Evolutionary conservation across 148 eudicot species (phyloP).

Genomic region (Rhododendron molle): DNA sequence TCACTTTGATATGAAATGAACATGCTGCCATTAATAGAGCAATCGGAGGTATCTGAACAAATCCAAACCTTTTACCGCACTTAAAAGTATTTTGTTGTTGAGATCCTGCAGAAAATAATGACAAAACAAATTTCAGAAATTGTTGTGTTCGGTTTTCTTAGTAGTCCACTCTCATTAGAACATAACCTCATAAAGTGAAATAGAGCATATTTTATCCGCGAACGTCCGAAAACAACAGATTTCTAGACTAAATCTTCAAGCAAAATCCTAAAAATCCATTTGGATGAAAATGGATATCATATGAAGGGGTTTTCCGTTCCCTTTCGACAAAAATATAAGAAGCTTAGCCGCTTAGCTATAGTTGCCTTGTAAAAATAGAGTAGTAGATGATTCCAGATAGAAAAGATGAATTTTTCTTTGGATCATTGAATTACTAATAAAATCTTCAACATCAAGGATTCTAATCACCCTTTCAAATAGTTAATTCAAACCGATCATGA

Average conservation of each 20-base stretch:
- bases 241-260: not conserved
- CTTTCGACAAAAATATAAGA: not conserved
- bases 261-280: not conserved
- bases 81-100: slow-evolving; percentile 35
- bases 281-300: not conserved
- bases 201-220: not conserved
- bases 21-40: not conserved
- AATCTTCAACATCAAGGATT: not conserved
- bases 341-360: not conserved
- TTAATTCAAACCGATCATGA: not conserved
- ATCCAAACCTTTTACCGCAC: slow-evolving; percentile 48
- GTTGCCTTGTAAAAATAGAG: not conserved
- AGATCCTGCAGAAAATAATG: slow-evolving; percentile 45
- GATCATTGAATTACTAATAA: not conserved
- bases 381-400: not conserved
- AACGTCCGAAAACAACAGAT: not conserved
- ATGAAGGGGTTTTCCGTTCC: not conserved
- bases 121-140: slow-evolving; percentile 2
- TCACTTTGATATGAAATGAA: not conserved
- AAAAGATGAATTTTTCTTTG: not conserved
- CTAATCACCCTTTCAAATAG: not conserved
- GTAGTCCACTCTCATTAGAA: not conserved
- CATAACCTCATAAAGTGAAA: not conserved
- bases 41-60: not conserved
- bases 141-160: not conserved